Conservation (phyloP, 116 monocot genomes). For the Dioscorea cayenensis region DNA sequence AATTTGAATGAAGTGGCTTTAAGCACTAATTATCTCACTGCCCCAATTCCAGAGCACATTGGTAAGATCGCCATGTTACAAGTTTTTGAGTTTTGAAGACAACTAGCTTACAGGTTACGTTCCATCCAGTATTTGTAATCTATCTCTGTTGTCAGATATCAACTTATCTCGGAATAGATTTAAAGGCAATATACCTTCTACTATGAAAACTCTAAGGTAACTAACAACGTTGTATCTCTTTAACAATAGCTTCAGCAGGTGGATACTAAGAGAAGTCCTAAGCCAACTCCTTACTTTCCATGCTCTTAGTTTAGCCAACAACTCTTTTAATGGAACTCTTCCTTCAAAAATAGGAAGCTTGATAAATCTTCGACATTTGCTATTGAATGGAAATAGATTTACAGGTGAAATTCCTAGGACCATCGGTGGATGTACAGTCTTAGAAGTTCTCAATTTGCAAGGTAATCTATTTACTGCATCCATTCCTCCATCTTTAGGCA, state of each 20-base stretch:
- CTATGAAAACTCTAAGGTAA: too few relatives aligned
- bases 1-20: background rate
- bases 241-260: slow-evolving; percentile 18
- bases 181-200: too few relatives aligned
- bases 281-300: background rate
- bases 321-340: background rate
- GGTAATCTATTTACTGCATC: background rate
- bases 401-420: background rate
- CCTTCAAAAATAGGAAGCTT: background rate
- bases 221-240: background rate
- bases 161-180: too few relatives aligned
- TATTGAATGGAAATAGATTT: background rate
- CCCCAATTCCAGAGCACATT: background rate
- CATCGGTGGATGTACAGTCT: background rate
- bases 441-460: background rate
- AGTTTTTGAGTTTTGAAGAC: background rate
- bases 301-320: too few relatives aligned
- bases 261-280: slow-evolving; percentile 26
- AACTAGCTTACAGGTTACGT: background rate
- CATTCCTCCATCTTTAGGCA: background rate
- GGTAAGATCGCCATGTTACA: slow-evolving; percentile 4
- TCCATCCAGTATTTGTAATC: slow-evolving; percentile 29
- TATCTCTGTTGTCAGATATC: slow-evolving; percentile 3
- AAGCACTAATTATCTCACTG: background rate
- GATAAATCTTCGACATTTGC: background rate